Evolutionary conservation across 2,329 filamentous ascomycete species (phyloP).

Genomic region (Ophiocordyceps robertsii): DNA sequence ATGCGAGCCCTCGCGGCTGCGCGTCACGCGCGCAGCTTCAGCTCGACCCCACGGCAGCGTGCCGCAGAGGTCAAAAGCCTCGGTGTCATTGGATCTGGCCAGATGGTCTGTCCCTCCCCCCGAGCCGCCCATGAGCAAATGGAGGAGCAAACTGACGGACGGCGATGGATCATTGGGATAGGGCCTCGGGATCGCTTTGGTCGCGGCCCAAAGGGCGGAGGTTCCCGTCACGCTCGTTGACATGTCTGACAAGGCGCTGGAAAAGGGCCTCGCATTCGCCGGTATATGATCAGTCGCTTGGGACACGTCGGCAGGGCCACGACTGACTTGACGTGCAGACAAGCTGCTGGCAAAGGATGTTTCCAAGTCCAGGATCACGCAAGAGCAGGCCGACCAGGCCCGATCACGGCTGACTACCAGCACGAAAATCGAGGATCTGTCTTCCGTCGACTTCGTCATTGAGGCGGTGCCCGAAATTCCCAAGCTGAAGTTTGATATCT

Average conservation of each 20-base stretch:
- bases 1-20: constrained; percentile 19
- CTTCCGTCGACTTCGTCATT: constrained; percentile 88
- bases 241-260: constrained; percentile 67
- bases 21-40: constrained; percentile 48
- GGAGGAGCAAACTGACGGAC: constrained; percentile 11
- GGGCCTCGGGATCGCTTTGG: constrained; percentile 91
- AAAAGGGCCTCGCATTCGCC: constrained; percentile 83
- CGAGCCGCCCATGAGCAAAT: not conserved
- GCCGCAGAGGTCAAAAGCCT: constrained; percentile 71
- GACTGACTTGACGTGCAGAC: constrained; percentile 35
- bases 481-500: constrained; percentile 77
- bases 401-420: constrained; percentile 56
- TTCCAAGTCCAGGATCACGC: constrained; percentile 70
- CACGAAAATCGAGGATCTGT: constrained; percentile 63
- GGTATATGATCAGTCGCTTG: constrained; percentile 31
- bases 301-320: not conserved
- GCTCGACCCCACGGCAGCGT: constrained; percentile 45
- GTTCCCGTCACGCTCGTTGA: constrained; percentile 82
- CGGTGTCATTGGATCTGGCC: constrained; percentile 86
- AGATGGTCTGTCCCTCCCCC: constrained; percentile 63
- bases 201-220: constrained; percentile 72
- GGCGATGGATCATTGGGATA: constrained; percentile 20
- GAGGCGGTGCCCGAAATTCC: constrained; percentile 93
- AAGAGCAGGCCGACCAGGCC: constrained; percentile 63
- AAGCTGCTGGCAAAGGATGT: constrained; percentile 92